Percentiles rank a stretch among this genome's conserved stretches.
These are phyloP conservation scores for Strobilomyces echinocephalus DNA, from an alignment of 768 basidiomycete species.

Conservation along the genomic window DNA sequence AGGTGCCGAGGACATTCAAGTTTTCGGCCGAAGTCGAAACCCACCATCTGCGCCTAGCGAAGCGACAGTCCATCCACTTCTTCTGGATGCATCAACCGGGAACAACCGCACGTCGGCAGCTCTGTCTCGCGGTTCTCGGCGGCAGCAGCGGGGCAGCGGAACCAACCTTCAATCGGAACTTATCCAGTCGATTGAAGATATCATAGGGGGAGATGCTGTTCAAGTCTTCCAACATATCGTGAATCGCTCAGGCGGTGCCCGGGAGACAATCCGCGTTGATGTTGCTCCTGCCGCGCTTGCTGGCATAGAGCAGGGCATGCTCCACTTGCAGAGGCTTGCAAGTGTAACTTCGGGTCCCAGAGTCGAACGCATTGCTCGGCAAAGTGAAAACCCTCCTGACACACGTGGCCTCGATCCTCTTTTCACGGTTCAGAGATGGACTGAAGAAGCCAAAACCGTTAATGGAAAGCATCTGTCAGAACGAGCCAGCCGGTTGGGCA, in stretches of 20 bases:
- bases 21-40: conserved; percentile 62
- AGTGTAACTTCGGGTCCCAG: conserved; percentile 51
- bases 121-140: conserved; percentile 48
- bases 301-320: conserved; percentile 52
- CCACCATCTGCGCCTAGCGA: conserved; percentile 52
- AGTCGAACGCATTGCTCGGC: conserved; percentile 50
- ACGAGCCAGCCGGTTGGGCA: conserved; percentile 59
- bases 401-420: conserved; percentile 64
- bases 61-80: conserved; percentile 75
- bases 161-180: conserved; percentile 50
- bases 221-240: conserved; percentile 84
- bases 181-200: conserved; percentile 72
- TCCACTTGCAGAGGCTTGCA: conserved; percentile 45
- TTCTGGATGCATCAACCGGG: conserved; percentile 56
- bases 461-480: conserved; percentile 71
- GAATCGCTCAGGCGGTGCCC: conserved; percentile 48
- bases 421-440: conserved; percentile 82
- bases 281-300: conserved; percentile 62
- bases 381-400: conserved; percentile 42
- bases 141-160: conserved; percentile 52
- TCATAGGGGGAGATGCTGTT: conserved; percentile 75
- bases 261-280: conserved; percentile 74
- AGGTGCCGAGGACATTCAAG: conserved; percentile 53
- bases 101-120: conserved; percentile 41
- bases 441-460: conserved; percentile 79